These are phyloP conservation scores for Lactarius deliciosus DNA, from an alignment of 768 basidiomycete genomes.

Conservation along the genomic window DNA sequence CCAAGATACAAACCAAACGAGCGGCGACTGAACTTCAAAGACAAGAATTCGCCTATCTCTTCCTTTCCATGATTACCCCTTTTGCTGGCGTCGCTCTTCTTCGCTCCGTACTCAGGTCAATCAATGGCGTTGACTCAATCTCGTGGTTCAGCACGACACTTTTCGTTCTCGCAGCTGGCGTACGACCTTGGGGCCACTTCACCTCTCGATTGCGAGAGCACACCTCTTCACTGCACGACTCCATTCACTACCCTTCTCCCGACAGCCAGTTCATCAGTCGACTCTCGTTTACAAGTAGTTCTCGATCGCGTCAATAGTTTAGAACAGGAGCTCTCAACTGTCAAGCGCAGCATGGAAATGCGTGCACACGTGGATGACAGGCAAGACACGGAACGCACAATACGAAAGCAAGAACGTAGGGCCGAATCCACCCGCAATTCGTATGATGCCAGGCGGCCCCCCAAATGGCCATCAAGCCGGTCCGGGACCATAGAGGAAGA, in stretches of 20 bases:
- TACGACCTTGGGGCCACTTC: slow-evolving; percentile 77
- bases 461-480: slow-evolving; percentile 30
- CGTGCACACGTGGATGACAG: slow-evolving; percentile 49
- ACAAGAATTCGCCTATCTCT: slow-evolving; percentile 64
- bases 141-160: slow-evolving; percentile 81
- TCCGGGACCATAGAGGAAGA: slow-evolving; percentile 43
- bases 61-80: slow-evolving; percentile 61
- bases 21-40: slow-evolving; percentile 59
- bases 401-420: slow-evolving; percentile 55
- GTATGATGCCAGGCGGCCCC: slow-evolving; percentile 36
- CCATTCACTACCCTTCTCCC: slow-evolving; percentile 56
- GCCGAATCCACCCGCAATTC: slow-evolving; percentile 38
- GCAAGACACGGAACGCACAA: slow-evolving; percentile 49
- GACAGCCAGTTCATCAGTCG: slow-evolving; percentile 36
- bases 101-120: slow-evolving; percentile 52
- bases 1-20: slow-evolving; percentile 42
- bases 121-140: slow-evolving; percentile 58
- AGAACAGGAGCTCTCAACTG: slow-evolving; percentile 47
- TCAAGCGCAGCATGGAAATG: slow-evolving; percentile 41
- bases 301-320: slow-evolving; percentile 46
- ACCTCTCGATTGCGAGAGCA: slow-evolving; percentile 60
- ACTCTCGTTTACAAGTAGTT: slow-evolving; percentile 35
- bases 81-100: slow-evolving; percentile 67
- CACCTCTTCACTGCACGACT: slow-evolving; percentile 61
- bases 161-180: slow-evolving; percentile 78